A percentile compares a stretch with the other conserved stretches of the same genome.
Evolutionary conservation across 768 basidiomycete species (phyloP).

Genomic region (Exsudoporus frostii): DNA sequence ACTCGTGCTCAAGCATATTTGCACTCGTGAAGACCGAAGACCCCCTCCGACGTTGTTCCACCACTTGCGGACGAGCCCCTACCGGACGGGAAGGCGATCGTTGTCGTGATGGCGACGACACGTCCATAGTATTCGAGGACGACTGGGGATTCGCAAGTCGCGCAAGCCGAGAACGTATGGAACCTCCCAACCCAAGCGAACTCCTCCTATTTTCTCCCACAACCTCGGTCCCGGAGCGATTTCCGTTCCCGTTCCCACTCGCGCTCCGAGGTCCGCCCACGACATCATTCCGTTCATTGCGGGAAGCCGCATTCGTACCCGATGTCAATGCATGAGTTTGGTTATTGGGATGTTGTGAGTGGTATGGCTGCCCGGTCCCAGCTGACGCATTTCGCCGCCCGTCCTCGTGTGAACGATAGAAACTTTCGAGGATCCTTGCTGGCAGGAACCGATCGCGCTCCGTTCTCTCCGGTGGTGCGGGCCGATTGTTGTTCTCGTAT

Average conservation of each 20-base stretch:
- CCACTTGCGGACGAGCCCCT: constrained; percentile 24
- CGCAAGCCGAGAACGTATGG: constrained; percentile 27
- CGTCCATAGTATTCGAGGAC: constrained; percentile 3
- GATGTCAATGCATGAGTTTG: constrained; percentile 4
- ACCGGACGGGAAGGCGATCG: constrained; percentile 24
- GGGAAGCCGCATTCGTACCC: not conserved
- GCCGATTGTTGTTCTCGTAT: constrained; percentile 15
- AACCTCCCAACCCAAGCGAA: constrained; percentile 22
- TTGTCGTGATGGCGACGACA: constrained; percentile 13
- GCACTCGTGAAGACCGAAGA: constrained; percentile 4
- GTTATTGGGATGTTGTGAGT: not conserved
- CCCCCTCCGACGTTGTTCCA: constrained; percentile 13
- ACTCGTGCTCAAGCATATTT: constrained; percentile 9
- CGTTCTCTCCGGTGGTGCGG: constrained; percentile 14
- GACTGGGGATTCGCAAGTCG: constrained; percentile 21
- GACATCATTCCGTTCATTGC: constrained; percentile 10
- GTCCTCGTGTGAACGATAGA: constrained; percentile 24
- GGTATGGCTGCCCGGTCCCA: constrained; percentile 11
- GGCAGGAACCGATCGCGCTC: constrained; percentile 26
- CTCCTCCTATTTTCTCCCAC: constrained; percentile 16
- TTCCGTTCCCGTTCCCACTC: constrained; percentile 7
- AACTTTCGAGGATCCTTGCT: constrained; percentile 19
- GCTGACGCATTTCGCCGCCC: constrained; percentile 17
- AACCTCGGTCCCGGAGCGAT: constrained; percentile 6
- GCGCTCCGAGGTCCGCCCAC: constrained; percentile 2